phyloP scores from a whole-genome alignment of 345 rosid genomes.

The Ceriops decandra region DNA sequence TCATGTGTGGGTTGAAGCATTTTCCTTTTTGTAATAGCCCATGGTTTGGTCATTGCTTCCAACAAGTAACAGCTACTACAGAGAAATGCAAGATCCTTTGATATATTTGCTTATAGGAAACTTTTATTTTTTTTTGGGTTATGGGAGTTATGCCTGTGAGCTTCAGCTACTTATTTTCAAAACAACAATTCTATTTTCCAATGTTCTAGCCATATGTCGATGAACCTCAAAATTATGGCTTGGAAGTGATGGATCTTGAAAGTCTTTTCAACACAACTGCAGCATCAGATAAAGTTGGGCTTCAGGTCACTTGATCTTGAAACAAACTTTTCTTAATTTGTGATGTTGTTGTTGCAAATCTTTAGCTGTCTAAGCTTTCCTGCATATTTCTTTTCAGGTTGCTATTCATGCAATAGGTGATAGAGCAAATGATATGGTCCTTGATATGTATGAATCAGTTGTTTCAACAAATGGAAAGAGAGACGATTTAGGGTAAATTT shows the following conservation, averaged over 20 bases:
- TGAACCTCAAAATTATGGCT: constrained; percentile 69
- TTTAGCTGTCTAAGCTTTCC: neutral
- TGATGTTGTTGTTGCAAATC: neutral
- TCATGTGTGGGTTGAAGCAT: too few species aligned
- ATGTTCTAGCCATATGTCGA: constrained; percentile 58
- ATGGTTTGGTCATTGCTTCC: too few species aligned
- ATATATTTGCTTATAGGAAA: too few species aligned
- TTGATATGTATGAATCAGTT: constrained; percentile 59
- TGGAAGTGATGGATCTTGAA: constrained; percentile 52
- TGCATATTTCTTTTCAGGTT: constrained; percentile 43
- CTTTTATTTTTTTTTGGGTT: too few species aligned
- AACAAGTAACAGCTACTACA: too few species aligned
- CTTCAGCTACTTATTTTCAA: neutral
- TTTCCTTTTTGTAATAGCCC: too few species aligned
- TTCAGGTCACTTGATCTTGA: constrained; percentile 52
- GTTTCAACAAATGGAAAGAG: constrained; percentile 59
- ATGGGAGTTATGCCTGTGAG: neutral
- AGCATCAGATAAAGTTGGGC: constrained; percentile 68
- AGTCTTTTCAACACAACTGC: constrained; percentile 62
- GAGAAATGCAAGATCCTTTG: too few species aligned
- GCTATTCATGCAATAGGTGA: constrained; percentile 95
- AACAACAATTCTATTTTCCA: neutral
- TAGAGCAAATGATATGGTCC: constrained; percentile 72
- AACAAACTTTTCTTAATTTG: neutral
- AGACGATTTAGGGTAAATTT: constrained; percentile 73